Percentiles rank a stretch among this genome's conserved stretches.
phyloP scores from a whole-genome alignment of 495 filamentous ascomycete species.

The Penicillium crystallinum region DNA sequence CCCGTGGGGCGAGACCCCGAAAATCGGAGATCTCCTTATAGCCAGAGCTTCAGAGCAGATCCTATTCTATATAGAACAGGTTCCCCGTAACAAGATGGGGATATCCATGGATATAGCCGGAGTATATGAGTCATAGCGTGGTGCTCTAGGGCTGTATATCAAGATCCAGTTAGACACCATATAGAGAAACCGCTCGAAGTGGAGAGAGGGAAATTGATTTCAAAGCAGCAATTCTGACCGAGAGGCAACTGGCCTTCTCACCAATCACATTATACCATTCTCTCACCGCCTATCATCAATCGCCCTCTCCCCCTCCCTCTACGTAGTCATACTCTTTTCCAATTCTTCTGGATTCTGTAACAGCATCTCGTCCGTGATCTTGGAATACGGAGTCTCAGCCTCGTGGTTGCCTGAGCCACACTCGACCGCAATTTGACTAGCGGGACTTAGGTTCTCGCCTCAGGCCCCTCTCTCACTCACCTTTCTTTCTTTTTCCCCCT shows the following conservation, averaged over 20 bases:
- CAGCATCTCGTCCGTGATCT: too few species aligned
- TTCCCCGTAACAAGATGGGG: too few species aligned
- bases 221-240: slow-evolving; percentile 6
- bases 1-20: slow-evolving; percentile 1
- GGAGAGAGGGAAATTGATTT: slow-evolving; percentile 4
- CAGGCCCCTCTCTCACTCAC: slow-evolving; percentile 5
- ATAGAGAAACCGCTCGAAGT: neutral
- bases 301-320: neutral
- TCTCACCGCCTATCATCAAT: slow-evolving; percentile 2
- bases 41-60: too few species aligned
- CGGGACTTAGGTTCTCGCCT: slow-evolving; percentile 4
- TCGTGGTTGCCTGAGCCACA: slow-evolving; percentile 5
- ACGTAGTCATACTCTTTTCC: slow-evolving; percentile 2
- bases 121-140: too few species aligned
- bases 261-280: neutral
- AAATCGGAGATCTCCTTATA: too few species aligned
- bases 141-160: too few species aligned
- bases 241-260: neutral
- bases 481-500: slow-evolving; percentile 2
- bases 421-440: slow-evolving; percentile 4
- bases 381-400: too few species aligned
- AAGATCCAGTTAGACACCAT: neutral
- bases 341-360: neutral
- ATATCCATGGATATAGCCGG: too few species aligned
- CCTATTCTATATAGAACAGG: too few species aligned